Evolutionary conservation across 1,139 yeast genomes (phyloP), one percentile per base, ranked within the genome.

Genomic region (Debaryomycetaceae sp.): DNA sequence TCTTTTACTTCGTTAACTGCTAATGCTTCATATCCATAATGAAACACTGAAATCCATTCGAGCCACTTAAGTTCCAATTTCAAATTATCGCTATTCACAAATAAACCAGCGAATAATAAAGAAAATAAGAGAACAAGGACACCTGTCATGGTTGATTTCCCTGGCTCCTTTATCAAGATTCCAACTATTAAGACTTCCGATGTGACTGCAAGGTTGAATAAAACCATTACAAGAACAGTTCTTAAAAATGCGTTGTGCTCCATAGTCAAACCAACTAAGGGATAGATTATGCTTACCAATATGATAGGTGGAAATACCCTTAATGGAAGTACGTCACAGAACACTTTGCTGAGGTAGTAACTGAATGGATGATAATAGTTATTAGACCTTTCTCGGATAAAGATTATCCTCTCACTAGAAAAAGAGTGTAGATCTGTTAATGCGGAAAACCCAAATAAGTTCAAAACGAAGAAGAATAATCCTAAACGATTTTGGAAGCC

Each of bases 401-500:
- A 92, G 16, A 91, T 87, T 33, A 89, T 80, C 51, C 98, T 73
- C 59, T 92, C 98, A 43, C 80, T 75, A 0, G 96, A 82, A 60
- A 92, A 92, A 2, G 96, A 79, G 53, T 88, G 91, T 40, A 92
- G 70, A 0, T 97, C 95, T 0, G 98, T 92, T 55, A 92, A 73
- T 0, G 98, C 83, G 1, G 95, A 84, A 59, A 92, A 92, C 0
- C 98, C 98, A 67, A 92, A 91, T 54, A 91, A 76, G 4, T 98
- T 88, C 48, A 92, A 70, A 40, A 91, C 66, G 60, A 91, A 91
- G 71, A 92, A 91, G 63, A 92, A 92, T 45, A 92, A 70, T 0
- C 98, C 98, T 48, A 92, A 70, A 53, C 98, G 77, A 62, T 92
- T 92, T 60, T 92, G 98, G 70, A 92, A 92, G 0, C 98, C 98